Evolutionary conservation across 225 moss, liverwort and hornwort species (phyloP), one percentile per base, ranked within the genome.

Genomic region (Polytrichum formosum): DNA sequence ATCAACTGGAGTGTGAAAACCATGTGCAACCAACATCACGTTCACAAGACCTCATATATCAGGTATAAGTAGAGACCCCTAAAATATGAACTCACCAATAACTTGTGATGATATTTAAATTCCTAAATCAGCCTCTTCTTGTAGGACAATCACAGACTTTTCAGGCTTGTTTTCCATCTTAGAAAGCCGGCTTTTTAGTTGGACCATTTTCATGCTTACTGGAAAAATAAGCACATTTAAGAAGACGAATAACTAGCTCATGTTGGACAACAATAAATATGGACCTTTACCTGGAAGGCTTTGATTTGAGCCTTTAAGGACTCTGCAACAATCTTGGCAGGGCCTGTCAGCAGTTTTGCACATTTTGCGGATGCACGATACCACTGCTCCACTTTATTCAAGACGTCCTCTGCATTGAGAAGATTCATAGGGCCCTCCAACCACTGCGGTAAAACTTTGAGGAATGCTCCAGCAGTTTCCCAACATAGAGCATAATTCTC

Each of bases 391-490:
- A 86, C 81, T 61, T 80, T 88, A 70, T 82, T 86, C 31, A 82
- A 78, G 9, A 91, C 88, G 70, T 83, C 84, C 78, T 88, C 88
- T 5, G 83, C 90, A 65, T 83, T 74, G 62, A 91, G 76, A 28
- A 81, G 70, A 66, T 75, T 70, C 19, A 91, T 67, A 55, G 88
- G 85, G 72, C 88, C 90, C 72, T 91, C 90, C 80, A 75, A 77
- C 90, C 90, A 91, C 37, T 81, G 73, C 2, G 90, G 85, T 73
- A 91, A 76, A 58, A 85, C 81, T 72, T 81, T 80, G 7, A 83
- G 73, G 59, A 91, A 88, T 33, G 88, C 90, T 74, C 87, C 83
- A 56, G 85, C 79, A 67, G 85, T 88, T 64, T 91, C 85, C 88
- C 88, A 91, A 33, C 88, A 66, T n/a, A 88, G 62, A 56, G 73